A percentile compares a stretch with the other conserved stretches of the same genome.
Conservation (phyloP, 208 protist genomes). For the Trypanosoma theileri region DNA sequence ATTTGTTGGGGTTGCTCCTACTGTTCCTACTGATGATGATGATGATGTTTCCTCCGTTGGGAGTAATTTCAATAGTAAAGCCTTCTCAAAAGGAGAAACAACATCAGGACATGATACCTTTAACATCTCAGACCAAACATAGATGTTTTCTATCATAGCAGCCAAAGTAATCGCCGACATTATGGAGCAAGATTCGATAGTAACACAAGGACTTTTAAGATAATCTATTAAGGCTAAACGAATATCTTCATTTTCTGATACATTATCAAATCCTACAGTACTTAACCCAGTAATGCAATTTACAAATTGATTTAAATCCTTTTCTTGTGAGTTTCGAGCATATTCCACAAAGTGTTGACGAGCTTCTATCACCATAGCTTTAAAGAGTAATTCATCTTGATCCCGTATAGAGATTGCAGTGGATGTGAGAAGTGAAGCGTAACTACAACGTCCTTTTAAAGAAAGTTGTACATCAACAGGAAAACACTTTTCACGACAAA, state of each 20-base stretch:
- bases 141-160: slow-evolving; percentile 12
- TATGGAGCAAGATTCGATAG: background rate
- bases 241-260: background rate
- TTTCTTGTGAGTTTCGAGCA: background rate
- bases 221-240: slow-evolving; percentile 1
- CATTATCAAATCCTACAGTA: slow-evolving; percentile 25
- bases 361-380: slow-evolving; percentile 19
- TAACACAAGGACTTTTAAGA: slow-evolving; percentile 11
- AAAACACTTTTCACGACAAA: slow-evolving; percentile 20
- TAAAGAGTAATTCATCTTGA: background rate
- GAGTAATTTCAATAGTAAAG: slow-evolving; percentile 2
- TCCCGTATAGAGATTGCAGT: slow-evolving; percentile 22
- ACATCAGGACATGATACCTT: background rate
- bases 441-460: slow-evolving; percentile 14
- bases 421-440: slow-evolving; percentile 33
- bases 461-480: slow-evolving; percentile 1
- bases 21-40: background rate
- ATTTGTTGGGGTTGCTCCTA: background rate
- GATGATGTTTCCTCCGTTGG: background rate
- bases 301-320: slow-evolving; percentile 26
- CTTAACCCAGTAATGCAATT: slow-evolving; percentile 31
- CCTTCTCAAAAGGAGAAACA: slow-evolving; percentile 4
- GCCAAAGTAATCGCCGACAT: slow-evolving; percentile 1
- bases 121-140: slow-evolving; percentile 12
- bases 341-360: slow-evolving; percentile 22